Conservation (phyloP, 78 protist genomes). For the Tieghemostelium lacteum region DNA sequence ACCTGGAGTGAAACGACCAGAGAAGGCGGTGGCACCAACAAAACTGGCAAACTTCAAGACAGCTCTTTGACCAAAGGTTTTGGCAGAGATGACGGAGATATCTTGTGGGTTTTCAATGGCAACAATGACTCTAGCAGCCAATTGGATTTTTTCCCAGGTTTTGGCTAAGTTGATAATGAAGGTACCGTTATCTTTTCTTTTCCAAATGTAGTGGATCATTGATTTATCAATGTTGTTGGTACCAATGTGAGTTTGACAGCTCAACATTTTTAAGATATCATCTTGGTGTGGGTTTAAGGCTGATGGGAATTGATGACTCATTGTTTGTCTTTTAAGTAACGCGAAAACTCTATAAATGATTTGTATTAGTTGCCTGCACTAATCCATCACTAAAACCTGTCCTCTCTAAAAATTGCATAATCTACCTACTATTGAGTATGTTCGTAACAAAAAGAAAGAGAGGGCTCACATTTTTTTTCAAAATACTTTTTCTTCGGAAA, state of each 20-base stretch:
- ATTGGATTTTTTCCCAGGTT: slow-evolving; percentile 99
- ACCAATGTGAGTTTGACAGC: slow-evolving; percentile 97
- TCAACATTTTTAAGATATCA: slow-evolving; percentile 97
- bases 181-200: slow-evolving; percentile 95
- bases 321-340: slow-evolving; percentile 63
- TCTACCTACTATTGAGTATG: too few relatives aligned
- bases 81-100: slow-evolving; percentile 92
- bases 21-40: slow-evolving; percentile 94
- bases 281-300: slow-evolving; percentile 92
- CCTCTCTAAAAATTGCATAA: background rate
- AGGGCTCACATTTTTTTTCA: background rate
- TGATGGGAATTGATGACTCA: slow-evolving; percentile 84
- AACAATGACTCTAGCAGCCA: slow-evolving; percentile 99
- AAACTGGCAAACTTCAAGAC: slow-evolving; percentile 98
- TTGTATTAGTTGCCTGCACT: background rate
- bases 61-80: slow-evolving; percentile 98
- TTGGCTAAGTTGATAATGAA: slow-evolving; percentile 98
- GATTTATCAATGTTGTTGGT: slow-evolving; percentile 89
- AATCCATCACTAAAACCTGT: background rate
- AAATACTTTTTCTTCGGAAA: background rate
- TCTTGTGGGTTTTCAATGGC: slow-evolving; percentile 99
- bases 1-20: slow-evolving; percentile 99
- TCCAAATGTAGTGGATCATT: slow-evolving; percentile 95
- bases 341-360: slow-evolving; percentile 23
- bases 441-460: too few relatives aligned